phyloP scores from a whole-genome alignment of 768 basidiomycete genomes.

The Pleurotus sapidus region DNA sequence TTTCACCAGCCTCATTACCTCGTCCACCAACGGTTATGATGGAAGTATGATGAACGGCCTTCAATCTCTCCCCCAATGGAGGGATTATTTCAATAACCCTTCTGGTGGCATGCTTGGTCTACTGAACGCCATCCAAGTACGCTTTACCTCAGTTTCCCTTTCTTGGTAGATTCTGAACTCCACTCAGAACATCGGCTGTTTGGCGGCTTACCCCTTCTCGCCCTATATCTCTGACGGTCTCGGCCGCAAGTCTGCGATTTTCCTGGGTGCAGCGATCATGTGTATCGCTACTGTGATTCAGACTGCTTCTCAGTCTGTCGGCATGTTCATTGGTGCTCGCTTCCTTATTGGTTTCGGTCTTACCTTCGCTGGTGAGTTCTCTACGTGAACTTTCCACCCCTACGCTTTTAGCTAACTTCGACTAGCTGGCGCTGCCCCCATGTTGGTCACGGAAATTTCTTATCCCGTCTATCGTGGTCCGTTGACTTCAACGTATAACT shows the following conservation, averaged over 20 bases:
- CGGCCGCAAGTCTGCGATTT: constrained; percentile 64
- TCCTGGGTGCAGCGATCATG: constrained; percentile 73
- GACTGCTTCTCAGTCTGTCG: constrained; percentile 65
- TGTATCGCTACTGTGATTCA: constrained; percentile 65
- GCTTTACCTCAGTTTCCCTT: constrained; percentile 14
- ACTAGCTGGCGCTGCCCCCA: constrained; percentile 68
- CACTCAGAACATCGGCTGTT: constrained; percentile 61
- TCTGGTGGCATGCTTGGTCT: constrained; percentile 57
- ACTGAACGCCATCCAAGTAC: constrained; percentile 72
- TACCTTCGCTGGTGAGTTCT: constrained; percentile 55
- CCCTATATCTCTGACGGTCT: constrained; percentile 72
- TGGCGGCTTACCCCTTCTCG: constrained; percentile 68
- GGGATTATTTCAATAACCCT: constrained; percentile 56
- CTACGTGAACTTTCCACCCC: background rate
- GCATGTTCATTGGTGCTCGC: constrained; percentile 81
- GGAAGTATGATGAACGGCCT: constrained; percentile 82
- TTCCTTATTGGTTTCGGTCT: constrained; percentile 78
- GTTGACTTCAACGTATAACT: constrained; percentile 77
- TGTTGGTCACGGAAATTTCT: constrained; percentile 83
- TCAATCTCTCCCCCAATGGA: constrained; percentile 67
- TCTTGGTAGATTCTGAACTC: background rate
- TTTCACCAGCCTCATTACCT: constrained; percentile 59
- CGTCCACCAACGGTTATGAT: constrained; percentile 75
- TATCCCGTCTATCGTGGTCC: constrained; percentile 82
- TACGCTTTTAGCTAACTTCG: constrained; percentile 8